Percentiles rank a stretch among this genome's conserved stretches.
phyloP scores from a whole-genome alignment of 805 yeast genomes.

The Saturnispora mendoncae region DNA sequence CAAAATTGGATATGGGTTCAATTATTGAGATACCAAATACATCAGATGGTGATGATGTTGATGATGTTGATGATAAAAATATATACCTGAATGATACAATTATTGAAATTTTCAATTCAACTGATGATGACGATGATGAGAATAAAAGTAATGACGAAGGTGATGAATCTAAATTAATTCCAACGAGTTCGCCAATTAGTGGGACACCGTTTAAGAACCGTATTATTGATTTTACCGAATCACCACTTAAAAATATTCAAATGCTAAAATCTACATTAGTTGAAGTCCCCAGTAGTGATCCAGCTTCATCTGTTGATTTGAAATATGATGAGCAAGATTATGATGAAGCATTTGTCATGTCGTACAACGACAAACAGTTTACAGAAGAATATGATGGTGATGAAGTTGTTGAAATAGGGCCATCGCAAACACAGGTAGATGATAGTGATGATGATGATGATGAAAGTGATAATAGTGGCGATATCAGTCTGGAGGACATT shows the following conservation, averaged over 20 bases:
- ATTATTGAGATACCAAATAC: slow-evolving; percentile 10
- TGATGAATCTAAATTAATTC: neutral
- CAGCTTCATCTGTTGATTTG: neutral
- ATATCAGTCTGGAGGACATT: neutral
- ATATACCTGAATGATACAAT: neutral
- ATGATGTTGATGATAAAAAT: neutral
- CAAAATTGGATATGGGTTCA: neutral
- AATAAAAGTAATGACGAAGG: neutral
- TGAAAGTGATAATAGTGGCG: neutral
- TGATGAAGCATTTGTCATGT: slow-evolving; percentile 7
- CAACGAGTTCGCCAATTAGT: slow-evolving; percentile 11
- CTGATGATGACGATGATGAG: slow-evolving; percentile 1
- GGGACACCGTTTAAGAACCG: neutral
- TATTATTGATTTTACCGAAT: neutral
- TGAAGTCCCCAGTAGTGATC: slow-evolving; percentile 7
- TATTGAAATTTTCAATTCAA: slow-evolving; percentile 10
- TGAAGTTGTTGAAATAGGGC: slow-evolving; percentile 16
- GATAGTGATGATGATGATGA: slow-evolving; percentile 1
- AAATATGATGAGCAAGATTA: no score
- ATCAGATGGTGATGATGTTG: slow-evolving; percentile 6
- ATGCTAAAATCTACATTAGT: neutral
- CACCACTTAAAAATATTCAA: neutral
- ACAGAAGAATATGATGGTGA: slow-evolving; percentile 28
- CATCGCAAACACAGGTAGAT: slow-evolving; percentile 22
- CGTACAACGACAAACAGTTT: neutral